phyloP scores from a whole-genome alignment of 495 filamentous ascomycete genomes.

The Penicillium longicatenatum region DNA sequence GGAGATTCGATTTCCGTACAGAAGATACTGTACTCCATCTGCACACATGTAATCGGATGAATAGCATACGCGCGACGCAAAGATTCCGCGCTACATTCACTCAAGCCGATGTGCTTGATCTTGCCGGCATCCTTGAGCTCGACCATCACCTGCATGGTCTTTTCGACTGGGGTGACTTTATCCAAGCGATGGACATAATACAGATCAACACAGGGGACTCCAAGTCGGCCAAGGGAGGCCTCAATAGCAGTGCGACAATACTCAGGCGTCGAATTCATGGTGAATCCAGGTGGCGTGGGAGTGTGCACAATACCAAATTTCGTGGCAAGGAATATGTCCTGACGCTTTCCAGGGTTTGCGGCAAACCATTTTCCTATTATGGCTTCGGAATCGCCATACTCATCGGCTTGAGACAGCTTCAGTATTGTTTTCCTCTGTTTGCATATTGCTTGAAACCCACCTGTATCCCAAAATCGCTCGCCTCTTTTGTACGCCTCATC shows the following conservation, averaged over 20 bases:
- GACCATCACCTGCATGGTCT: slow-evolving; percentile 56
- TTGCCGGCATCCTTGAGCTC: slow-evolving; percentile 57
- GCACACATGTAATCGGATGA: slow-evolving; percentile 61
- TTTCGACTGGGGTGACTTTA: slow-evolving; percentile 59
- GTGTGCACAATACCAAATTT: slow-evolving; percentile 53
- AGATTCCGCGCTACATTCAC: slow-evolving; percentile 58
- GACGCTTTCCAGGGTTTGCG: slow-evolving; percentile 51
- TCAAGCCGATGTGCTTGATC: slow-evolving; percentile 60
- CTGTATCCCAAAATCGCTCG: slow-evolving; percentile 60
- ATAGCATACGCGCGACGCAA: slow-evolving; percentile 62
- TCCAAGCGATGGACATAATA: slow-evolving; percentile 58
- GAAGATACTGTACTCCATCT: slow-evolving; percentile 67
- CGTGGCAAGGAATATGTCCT: slow-evolving; percentile 59
- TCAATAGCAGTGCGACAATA: slow-evolving; percentile 54
- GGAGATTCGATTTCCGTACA: slow-evolving; percentile 58
- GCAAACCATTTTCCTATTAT: slow-evolving; percentile 60
- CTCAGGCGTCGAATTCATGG: slow-evolving; percentile 52
- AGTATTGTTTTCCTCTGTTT: background rate
- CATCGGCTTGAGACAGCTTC: slow-evolving; percentile 41
- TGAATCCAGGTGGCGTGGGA: slow-evolving; percentile 15
- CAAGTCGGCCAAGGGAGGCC: slow-evolving; percentile 52
- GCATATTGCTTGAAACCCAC: slow-evolving; percentile 9
- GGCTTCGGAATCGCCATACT: slow-evolving; percentile 44
- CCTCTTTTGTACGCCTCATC: slow-evolving; percentile 55
- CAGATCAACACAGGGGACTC: slow-evolving; percentile 57